Evolutionary conservation across 495 filamentous ascomycete genomes (phyloP), one percentile per base, ranked within the genome.

Genomic region (Annulohypoxylon moriforme): DNA sequence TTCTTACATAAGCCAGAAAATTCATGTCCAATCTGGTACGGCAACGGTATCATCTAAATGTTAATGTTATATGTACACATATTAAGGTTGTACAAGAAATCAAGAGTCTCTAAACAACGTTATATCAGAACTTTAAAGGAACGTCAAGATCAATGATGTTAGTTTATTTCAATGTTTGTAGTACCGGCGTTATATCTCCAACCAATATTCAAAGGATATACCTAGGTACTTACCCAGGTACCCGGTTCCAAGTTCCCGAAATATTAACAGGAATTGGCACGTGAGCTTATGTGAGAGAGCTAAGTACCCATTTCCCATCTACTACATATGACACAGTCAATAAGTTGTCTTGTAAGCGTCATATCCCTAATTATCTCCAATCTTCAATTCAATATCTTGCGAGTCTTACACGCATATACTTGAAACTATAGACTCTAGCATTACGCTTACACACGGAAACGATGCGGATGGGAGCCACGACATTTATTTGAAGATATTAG

Each of bases 1-100:
- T 55, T 34, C 14, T 55, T 55, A 55, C 18, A 29, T 55, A 55
- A 55, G 27, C 20, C 50, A n/a, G 11, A 4, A 29, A 55, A n/a
- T 55, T 34, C 27, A 22, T 4, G 8, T 20, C 9, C n/a, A 14
- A 16, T 55, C 50, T 55, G 27, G 50, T 55, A 55, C 50, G 29
- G 20, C 29, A 34, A 31, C n/a, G n/a, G 50, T 55, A 34, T 55
- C 29, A 55, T 55, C 13, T 24, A 34, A 34, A 55, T 10, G 6
- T 24, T 33, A 33, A 34, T 40, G n/a, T n/a, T 40, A n/a, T 55
- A n/a, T 53, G n/a, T 44, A 18, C 29, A n/a, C 24, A 52, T 33
- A 55, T 55, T 22, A 18, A 18, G 27, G 50, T 20, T 55, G 22
- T 7, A 52, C 47, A 52, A 27, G 27, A 10, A 13, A 29, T 52